A percentile compares a stretch with the other conserved stretches of the same genome.
Evolutionary conservation across 2,329 filamentous ascomycete species (phyloP).

Genomic region (Sporothrix protearum): DNA sequence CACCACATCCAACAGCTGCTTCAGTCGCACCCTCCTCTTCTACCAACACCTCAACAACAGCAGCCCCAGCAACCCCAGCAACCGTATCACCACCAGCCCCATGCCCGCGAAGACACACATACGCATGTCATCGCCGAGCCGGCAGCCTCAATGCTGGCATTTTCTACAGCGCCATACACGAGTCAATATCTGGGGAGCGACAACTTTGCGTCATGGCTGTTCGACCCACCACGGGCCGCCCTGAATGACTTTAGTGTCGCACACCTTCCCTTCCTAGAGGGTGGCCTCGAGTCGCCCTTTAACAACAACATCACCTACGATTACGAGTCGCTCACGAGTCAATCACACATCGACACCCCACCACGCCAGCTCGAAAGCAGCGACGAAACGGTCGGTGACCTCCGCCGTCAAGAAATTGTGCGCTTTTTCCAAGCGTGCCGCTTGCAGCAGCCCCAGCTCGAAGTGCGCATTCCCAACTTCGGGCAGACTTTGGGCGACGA

Average conservation of each 20-base stretch:
- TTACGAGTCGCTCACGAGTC: slow-evolving; percentile 48
- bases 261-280: slow-evolving; percentile 47
- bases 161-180: slow-evolving; percentile 35
- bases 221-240: slow-evolving; percentile 44
- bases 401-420: slow-evolving; percentile 45
- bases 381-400: slow-evolving; percentile 46
- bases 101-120: not conserved
- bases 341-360: slow-evolving; percentile 46
- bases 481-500: slow-evolving; percentile 43
- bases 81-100: not conserved
- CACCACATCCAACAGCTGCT: slow-evolving; percentile 35
- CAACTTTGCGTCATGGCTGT: slow-evolving; percentile 52
- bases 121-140: slow-evolving; percentile 24
- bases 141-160: slow-evolving; percentile 35
- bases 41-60: not conserved
- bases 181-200: slow-evolving; percentile 40
- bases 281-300: slow-evolving; percentile 49
- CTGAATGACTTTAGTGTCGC: slow-evolving; percentile 44
- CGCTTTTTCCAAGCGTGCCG: slow-evolving; percentile 44
- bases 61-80: not conserved
- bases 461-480: slow-evolving; percentile 36
- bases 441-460: slow-evolving; percentile 43
- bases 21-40: not conserved
- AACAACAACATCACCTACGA: slow-evolving; percentile 52
- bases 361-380: slow-evolving; percentile 39